Base-by-base conservation (phyloP, 2,329 filamentous ascomycete species). In the Fusarium buharicum region DNA sequence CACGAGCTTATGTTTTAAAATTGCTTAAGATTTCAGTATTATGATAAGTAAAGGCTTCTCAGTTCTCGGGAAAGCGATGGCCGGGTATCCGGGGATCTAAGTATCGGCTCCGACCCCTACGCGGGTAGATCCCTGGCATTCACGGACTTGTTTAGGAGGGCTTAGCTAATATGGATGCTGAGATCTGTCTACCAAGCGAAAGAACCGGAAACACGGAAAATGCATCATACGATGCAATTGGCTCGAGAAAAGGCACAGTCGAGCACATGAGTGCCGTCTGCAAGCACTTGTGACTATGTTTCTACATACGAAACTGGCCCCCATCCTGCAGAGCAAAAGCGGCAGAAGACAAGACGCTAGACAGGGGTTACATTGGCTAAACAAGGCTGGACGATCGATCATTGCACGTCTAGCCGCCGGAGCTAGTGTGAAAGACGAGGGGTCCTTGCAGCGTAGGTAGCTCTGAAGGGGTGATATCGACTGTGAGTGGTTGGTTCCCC, bases 381-480 rank as follows among this genome's bases (percentile, higher is more conserved):
- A 49, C 16, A 49, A 13, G 34, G 46, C 34, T 17, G 13, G 31
- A 27, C 28, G 34, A 39, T 49, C 46, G 22, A 20, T 39, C 38
- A 50, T 50, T 40, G 37, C 24, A 38, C 13, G 34, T 54, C 40
- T 61, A 59, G 50, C 55, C 55, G 55, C 50, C 43, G 46, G 38
- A 34, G 37, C 37, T 50, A 24, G 28, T 52, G 49, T 53, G 54
- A 53, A 45, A 47, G 22, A 48, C 49, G 24, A 44, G 54, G 48
- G 54, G 31, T 40, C 50, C 50, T 41, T 58, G 55, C 50, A 54
- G 50, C 14, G 18, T 16, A 4, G 44, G 18, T 16, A 4, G 44
- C 51, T 20, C 28, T 27, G 44, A 50, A 34, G 49, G 55, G 28
- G 39, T 58, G 55, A 58, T 50, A 44, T 5, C 28, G 39, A 24